Evolutionary conservation across 306 rosid species (phyloP).

Genomic region (Fragaria ananassa): DNA sequence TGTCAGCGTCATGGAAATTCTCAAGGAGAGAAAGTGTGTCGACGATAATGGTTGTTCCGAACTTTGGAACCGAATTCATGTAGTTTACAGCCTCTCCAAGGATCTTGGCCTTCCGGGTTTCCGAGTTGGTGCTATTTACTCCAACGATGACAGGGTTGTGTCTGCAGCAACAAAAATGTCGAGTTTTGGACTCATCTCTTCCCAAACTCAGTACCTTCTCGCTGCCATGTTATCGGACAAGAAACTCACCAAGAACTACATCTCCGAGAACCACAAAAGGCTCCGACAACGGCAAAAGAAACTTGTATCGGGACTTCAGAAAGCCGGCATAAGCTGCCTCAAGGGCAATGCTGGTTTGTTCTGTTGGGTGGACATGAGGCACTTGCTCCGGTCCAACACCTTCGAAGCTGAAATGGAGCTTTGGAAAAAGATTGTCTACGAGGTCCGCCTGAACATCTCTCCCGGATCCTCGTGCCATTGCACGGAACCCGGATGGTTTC

Average conservation of each 20-base stretch:
- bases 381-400: slow-evolving; percentile 49
- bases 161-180: slow-evolving; percentile 83
- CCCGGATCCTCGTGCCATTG: slow-evolving; percentile 87
- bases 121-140: slow-evolving; percentile 75
- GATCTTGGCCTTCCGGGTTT: slow-evolving; percentile 90
- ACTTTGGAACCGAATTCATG: slow-evolving; percentile 51
- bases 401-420: slow-evolving; percentile 80
- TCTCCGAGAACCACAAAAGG: slow-evolving; percentile 58
- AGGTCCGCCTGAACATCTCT: slow-evolving; percentile 63
- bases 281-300: slow-evolving; percentile 48
- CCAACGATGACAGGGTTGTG: slow-evolving; percentile 55
- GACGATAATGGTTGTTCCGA: slow-evolving; percentile 12
- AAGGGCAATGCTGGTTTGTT: slow-evolving; percentile 73
- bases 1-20: slow-evolving; percentile 63
- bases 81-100: slow-evolving; percentile 78
- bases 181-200: slow-evolving; percentile 76
- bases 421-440: slow-evolving; percentile 71
- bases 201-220: slow-evolving; percentile 78
- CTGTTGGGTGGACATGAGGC: slow-evolving; percentile 87
- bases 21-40: slow-evolving; percentile 37
- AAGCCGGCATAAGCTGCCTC: slow-evolving; percentile 55
- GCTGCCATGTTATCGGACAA: slow-evolving; percentile 71
- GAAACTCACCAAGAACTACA: slow-evolving; percentile 57
- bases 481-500: slow-evolving; percentile 81
- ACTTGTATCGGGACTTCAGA: slow-evolving; percentile 49